phyloP scores from a whole-genome alignment of 2,329 filamentous ascomycete species.

The Pestalotiopsis sp. region DNA sequence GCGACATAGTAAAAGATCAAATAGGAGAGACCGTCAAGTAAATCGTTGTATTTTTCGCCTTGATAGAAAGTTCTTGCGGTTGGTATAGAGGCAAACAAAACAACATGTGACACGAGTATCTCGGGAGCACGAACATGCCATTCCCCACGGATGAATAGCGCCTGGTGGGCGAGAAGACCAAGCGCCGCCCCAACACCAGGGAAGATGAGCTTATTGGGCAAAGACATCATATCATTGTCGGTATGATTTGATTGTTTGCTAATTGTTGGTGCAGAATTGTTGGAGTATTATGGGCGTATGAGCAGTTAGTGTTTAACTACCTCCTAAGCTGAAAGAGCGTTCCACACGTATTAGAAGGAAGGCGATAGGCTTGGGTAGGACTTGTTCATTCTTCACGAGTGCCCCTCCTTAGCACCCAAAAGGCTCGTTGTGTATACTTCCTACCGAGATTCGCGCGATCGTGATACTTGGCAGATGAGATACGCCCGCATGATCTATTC shows the following conservation, averaged over 20 bases:
- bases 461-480: too few species aligned
- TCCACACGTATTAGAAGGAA: too few species aligned
- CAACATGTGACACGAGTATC: slow-evolving; percentile 14
- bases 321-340: too few species aligned
- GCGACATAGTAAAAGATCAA: background rate
- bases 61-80: background rate
- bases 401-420: too few species aligned
- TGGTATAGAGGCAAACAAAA: slow-evolving; percentile 17
- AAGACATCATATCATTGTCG: background rate
- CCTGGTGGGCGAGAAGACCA: slow-evolving; percentile 13
- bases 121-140: slow-evolving; percentile 27
- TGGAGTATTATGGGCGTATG: too few species aligned
- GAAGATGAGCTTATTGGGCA: background rate
- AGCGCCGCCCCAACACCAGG: background rate
- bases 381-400: too few species aligned
- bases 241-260: background rate
- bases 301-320: too few species aligned
- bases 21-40: background rate
- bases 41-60: background rate
- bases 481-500: too few species aligned
- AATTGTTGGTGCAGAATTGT: background rate
- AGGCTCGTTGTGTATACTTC: too few species aligned
- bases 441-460: too few species aligned
- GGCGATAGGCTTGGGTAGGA: too few species aligned
- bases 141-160: slow-evolving; percentile 26